Conservation (phyloP, 371 early-diverging fungal species). For the Parasitella parasitica region DNA sequence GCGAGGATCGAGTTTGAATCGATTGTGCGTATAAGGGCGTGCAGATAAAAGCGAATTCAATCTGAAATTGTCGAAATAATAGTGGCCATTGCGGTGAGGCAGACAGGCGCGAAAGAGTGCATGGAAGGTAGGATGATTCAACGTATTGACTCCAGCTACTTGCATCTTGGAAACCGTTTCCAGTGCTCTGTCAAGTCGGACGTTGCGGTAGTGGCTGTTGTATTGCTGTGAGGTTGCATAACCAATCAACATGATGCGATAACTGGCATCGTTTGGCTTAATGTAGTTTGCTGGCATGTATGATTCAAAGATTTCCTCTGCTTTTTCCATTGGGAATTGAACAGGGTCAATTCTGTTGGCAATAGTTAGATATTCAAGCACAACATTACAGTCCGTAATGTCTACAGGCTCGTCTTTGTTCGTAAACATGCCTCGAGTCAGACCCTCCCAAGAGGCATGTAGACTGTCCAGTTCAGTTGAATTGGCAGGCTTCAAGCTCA, state of each 20-base stretch:
- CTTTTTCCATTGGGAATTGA: constrained; percentile 34
- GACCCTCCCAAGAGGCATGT: constrained; percentile 24
- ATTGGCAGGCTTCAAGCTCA: constrained; percentile 10
- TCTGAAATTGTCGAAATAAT: constrained; percentile 37
- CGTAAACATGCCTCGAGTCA: constrained; percentile 18
- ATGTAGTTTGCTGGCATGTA: constrained; percentile 32
- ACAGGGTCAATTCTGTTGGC: constrained; percentile 38
- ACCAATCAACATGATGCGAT: constrained; percentile 28
- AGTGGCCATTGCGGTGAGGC: constrained; percentile 33
- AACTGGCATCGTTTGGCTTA: constrained; percentile 31
- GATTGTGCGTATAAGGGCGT: neutral
- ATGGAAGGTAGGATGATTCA: constrained; percentile 30
- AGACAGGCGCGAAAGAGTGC: constrained; percentile 41
- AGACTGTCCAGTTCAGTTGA: constrained; percentile 11
- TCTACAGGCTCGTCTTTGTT: constrained; percentile 3
- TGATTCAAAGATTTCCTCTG: constrained; percentile 32
- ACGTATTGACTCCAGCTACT: constrained; percentile 18
- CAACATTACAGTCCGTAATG: constrained; percentile 30
- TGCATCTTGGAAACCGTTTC: constrained; percentile 34
- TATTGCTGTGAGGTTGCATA: constrained; percentile 39
- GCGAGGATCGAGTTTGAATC: constrained; percentile 30
- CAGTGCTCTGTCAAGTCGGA: constrained; percentile 38
- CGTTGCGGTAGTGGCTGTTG: constrained; percentile 6
- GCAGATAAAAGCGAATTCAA: constrained; percentile 14
- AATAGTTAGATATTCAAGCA: constrained; percentile 31